Conservation (phyloP, 345 rosid genomes). For the Anastatica hierochuntica region DNA sequence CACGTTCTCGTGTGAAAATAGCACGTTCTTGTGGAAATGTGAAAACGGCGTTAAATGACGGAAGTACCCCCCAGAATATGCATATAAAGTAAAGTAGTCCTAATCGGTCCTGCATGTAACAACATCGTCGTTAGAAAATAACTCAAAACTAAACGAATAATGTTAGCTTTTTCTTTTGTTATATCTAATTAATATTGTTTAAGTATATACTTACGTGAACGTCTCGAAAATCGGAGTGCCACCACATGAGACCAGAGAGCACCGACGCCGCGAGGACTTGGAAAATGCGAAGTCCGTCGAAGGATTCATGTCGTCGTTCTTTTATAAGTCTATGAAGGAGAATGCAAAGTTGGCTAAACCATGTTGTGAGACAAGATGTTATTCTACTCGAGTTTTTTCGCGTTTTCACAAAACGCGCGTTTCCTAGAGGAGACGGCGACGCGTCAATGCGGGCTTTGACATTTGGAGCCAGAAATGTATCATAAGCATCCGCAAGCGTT, state of each 20-base stretch:
- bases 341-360: slow-evolving; percentile 72
- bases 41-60: slow-evolving; percentile 71
- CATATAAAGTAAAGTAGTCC: slow-evolving; percentile 82
- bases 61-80: slow-evolving; percentile 93
- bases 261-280: slow-evolving; percentile 67
- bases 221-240: slow-evolving; percentile 68
- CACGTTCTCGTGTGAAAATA: slow-evolving; percentile 56
- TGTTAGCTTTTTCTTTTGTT: not conserved
- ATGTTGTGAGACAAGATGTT: slow-evolving; percentile 20
- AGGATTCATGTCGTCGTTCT: slow-evolving; percentile 77
- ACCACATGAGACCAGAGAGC: slow-evolving; percentile 79
- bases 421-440: slow-evolving; percentile 28
- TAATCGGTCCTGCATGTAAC: slow-evolving; percentile 59
- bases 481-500: slow-evolving; percentile 43
- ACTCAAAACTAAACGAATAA: not conserved
- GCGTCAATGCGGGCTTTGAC: slow-evolving; percentile 42
- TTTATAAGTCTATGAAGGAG: slow-evolving; percentile 74
- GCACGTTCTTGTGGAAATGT: slow-evolving; percentile 91
- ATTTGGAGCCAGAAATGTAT: slow-evolving; percentile 45
- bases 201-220: slow-evolving; percentile 26
- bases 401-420: slow-evolving; percentile 16
- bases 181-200: not conserved
- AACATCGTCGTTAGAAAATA: not conserved
- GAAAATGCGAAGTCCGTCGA: slow-evolving; percentile 57
- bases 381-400: slow-evolving; percentile 6